phyloP scores from a whole-genome alignment of 164 flowering plant species.

The Annona squamosa region DNA sequence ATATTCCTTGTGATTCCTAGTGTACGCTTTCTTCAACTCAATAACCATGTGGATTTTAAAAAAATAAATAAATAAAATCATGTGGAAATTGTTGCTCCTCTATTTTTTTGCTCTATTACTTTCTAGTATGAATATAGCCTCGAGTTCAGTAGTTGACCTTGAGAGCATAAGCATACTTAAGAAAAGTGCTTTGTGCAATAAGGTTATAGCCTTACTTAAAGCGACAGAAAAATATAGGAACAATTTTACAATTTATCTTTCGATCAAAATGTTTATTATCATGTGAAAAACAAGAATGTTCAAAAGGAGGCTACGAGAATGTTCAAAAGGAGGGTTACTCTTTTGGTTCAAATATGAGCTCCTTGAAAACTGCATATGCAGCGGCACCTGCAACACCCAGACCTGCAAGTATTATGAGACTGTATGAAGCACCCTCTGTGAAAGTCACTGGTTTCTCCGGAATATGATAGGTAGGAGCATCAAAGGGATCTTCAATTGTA shows the following conservation, averaged over 20 bases:
- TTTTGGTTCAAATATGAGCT: conserved; percentile 84
- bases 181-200: no score
- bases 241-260: background rate
- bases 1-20: no score
- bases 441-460: conserved; percentile 96
- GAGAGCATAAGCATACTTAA: no score
- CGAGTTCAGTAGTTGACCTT: no score
- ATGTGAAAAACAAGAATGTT: background rate
- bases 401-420: conserved; percentile 74
- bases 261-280: no score
- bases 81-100: no score
- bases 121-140: no score
- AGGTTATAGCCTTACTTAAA: background rate
- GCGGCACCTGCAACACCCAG: conserved; percentile 84
- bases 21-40: no score
- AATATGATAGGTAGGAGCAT: conserved; percentile 88
- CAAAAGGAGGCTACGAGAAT: background rate
- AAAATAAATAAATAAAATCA: no score
- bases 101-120: no score
- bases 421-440: conserved; percentile 87
- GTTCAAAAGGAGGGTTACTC: conserved; percentile 45
- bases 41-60: no score
- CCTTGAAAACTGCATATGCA: conserved; percentile 81
- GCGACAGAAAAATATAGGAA: background rate
- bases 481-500: conserved; percentile 87